These are phyloP conservation scores for Yarrowia sp. DNA, from an alignment of 805 yeast genomes.

Conservation along the genomic window DNA sequence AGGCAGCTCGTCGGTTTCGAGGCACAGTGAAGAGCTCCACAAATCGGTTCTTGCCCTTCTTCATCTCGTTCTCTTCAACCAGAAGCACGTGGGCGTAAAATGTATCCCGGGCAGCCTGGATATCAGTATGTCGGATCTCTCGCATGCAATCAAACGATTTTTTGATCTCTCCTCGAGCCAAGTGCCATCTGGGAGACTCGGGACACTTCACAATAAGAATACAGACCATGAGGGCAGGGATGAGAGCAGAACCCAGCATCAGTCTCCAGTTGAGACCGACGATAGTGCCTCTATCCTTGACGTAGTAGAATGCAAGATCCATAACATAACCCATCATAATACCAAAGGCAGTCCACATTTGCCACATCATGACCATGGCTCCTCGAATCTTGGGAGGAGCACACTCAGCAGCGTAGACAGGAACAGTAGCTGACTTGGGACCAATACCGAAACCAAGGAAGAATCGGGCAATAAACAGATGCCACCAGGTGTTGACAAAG, in stretches of 20 bases:
- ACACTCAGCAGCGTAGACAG: constrained; percentile 70
- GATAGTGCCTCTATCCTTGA: constrained; percentile 30
- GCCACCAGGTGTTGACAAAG: constrained; percentile 65
- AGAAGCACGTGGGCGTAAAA: constrained; percentile 64
- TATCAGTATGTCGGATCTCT: constrained; percentile 55
- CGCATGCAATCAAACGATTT: constrained; percentile 61
- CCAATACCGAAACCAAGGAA: constrained; percentile 73
- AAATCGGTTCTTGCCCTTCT: constrained; percentile 50
- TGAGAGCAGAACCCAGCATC: constrained; percentile 69
- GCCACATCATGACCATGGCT: constrained; percentile 74
- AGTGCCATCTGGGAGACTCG: constrained; percentile 75
- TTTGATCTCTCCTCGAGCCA: constrained; percentile 58
- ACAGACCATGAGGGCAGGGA: constrained; percentile 63
- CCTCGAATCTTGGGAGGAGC: constrained; percentile 67
- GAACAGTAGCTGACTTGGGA: constrained; percentile 70
- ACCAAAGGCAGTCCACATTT: constrained; percentile 75
- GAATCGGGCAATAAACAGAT: constrained; percentile 65
- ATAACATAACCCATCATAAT: constrained; percentile 71
- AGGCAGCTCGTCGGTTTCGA: constrained; percentile 82
- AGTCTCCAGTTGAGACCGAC: constrained; percentile 59
- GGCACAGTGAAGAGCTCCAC: constrained; percentile 64
- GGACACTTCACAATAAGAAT: constrained; percentile 64
- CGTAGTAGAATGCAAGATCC: constrained; percentile 57
- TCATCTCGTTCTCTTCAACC: constrained; percentile 52
- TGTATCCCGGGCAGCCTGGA: constrained; percentile 71